These are phyloP conservation scores for Sclerotinia trifoliorum DNA, from an alignment of 2,329 filamentous ascomycete species.

Conservation along the genomic window DNA sequence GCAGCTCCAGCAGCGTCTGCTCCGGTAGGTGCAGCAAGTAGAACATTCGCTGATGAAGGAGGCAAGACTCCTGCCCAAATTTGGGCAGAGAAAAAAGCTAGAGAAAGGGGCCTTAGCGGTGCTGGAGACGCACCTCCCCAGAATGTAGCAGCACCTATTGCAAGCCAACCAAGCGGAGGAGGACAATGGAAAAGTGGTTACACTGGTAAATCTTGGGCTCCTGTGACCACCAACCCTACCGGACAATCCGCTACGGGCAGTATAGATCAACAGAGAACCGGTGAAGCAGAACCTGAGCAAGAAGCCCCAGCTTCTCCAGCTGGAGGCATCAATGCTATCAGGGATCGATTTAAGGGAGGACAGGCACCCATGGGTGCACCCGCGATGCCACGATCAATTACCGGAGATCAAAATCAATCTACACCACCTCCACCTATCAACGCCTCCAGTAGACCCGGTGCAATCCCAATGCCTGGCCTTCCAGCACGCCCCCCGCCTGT, in stretches of 20 bases:
- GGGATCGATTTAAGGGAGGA: constrained; percentile 80
- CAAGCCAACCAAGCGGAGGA: constrained; percentile 69
- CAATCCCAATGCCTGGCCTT: constrained; percentile 76
- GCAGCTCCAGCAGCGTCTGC: constrained; percentile 53
- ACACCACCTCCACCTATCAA: constrained; percentile 42
- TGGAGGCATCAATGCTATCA: constrained; percentile 70
- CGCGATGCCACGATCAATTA: constrained; percentile 33
- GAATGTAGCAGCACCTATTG: constrained; percentile 53
- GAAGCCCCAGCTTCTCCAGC: constrained; percentile 54
- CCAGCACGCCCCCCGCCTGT: constrained; percentile 58
- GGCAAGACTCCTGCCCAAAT: constrained; percentile 96
- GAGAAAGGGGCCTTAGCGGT: constrained; percentile 61
- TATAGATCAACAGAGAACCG: constrained; percentile 61
- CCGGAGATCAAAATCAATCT: constrained; percentile 38
- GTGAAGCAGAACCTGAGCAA: constrained; percentile 49
- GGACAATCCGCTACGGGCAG: constrained; percentile 58
- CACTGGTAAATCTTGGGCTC: constrained; percentile 82
- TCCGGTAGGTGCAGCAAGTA: constrained; percentile 76
- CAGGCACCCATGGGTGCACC: constrained; percentile 62
- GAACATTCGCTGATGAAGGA: constrained; percentile 90
- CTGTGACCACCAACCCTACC: constrained; percentile 73
- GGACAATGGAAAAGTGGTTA: constrained; percentile 90
- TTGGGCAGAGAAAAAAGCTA: constrained; percentile 97
- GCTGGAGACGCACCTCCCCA: constrained; percentile 48
- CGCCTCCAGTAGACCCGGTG: constrained; percentile 59